These are phyloP conservation scores for Protostelium mycophagum DNA, from an alignment of 78 protist genomes.

Conservation along the genomic window DNA sequence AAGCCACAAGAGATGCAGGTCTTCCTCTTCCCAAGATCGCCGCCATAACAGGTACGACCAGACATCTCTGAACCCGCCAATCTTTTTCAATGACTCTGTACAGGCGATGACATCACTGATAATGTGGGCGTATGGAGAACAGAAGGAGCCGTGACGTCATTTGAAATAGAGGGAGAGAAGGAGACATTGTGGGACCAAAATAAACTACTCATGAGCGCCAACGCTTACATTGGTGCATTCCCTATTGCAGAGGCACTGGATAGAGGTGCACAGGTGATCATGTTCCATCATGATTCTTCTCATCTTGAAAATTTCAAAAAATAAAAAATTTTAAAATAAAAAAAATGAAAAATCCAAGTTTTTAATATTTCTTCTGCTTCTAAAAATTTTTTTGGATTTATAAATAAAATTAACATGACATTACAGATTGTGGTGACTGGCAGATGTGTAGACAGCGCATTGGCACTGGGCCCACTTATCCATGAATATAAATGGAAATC, in stretches of 20 bases:
- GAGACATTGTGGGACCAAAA: constrained; percentile 4
- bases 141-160: not conserved
- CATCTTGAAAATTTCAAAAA: not conserved
- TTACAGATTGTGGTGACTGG: constrained; percentile 21
- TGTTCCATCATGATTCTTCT: not conserved
- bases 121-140: not conserved
- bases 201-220: constrained; percentile 3
- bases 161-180: not conserved
- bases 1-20: constrained; percentile 13
- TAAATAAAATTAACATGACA: too few species aligned
- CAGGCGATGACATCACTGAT: not conserved
- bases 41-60: not conserved
- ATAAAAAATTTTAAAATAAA: too few species aligned
- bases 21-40: not conserved
- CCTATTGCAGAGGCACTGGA: constrained; percentile 19
- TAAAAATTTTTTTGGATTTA: too few species aligned
- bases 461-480: constrained; percentile 34
- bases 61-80: too few species aligned
- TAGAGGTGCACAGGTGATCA: constrained; percentile 6
- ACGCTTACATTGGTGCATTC: constrained; percentile 40
- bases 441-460: constrained; percentile 23
- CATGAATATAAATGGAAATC: constrained; percentile 17
- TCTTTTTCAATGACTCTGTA: not conserved
- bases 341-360: too few species aligned
- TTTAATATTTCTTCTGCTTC: too few species aligned